phyloP scores from a whole-genome alignment of 192 early-diverging fungal species.

The Haplosporangium gracile region DNA sequence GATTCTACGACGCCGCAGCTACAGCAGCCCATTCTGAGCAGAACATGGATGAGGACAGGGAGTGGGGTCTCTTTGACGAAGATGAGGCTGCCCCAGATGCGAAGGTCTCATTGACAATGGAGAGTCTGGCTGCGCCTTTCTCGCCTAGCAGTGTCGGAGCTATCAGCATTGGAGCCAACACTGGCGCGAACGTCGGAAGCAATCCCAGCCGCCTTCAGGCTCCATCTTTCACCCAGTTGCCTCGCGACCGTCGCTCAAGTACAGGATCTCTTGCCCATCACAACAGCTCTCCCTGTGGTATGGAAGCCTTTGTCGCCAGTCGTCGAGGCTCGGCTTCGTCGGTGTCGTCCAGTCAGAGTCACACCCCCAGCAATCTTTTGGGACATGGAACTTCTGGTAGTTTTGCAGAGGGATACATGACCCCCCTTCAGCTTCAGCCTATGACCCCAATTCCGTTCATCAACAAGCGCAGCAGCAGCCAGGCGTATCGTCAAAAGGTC shows the following conservation, averaged over 20 bases:
- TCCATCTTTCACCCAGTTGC: background rate
- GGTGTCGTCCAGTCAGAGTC: conserved; percentile 18
- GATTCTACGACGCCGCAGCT: conserved; percentile 27
- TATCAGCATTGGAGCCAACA: background rate
- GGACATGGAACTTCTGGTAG: background rate
- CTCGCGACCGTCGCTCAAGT: conserved; percentile 41
- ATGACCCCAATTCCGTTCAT: conserved; percentile 42
- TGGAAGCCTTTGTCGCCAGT: conserved; percentile 51
- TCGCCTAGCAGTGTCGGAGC: background rate
- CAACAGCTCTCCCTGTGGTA: conserved; percentile 27
- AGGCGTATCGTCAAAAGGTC: conserved; percentile 31
- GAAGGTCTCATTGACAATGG: background rate
- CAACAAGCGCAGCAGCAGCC: conserved; percentile 45
- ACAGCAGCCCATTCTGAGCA: conserved; percentile 18
- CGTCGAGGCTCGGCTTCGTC: conserved; percentile 52
- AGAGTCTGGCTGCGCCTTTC: background rate
- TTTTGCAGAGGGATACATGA: conserved; percentile 28
- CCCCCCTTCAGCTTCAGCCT: conserved; percentile 29
- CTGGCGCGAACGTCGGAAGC: background rate
- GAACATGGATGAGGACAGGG: conserved; percentile 49
- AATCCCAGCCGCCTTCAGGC: background rate
- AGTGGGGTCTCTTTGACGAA: conserved; percentile 54
- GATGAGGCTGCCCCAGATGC: conserved; percentile 20
- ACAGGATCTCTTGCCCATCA: conserved; percentile 42
- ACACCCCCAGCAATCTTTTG: background rate